phyloP scores from a whole-genome alignment of 345 rosid genomes.

The Gossypium sturtianum region DNA sequence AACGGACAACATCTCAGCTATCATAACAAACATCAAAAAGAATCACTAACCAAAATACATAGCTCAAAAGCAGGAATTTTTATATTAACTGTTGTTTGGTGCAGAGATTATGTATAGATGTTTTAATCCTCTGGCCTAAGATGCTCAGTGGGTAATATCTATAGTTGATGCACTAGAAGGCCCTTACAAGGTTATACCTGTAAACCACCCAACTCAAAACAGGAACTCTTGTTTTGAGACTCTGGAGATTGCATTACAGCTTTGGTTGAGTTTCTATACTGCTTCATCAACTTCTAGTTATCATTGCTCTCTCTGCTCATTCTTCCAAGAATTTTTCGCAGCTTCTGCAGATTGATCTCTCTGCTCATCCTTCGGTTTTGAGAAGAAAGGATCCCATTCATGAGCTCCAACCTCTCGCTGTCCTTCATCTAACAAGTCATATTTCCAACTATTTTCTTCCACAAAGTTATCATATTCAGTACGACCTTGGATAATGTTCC shows the following conservation, averaged over 20 bases:
- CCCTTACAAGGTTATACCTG: constrained; percentile 11
- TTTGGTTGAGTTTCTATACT: neutral
- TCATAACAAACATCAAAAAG: constrained; percentile 16
- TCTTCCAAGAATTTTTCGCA: constrained; percentile 86
- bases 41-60: constrained; percentile 14
- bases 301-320: constrained; percentile 61
- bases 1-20: constrained; percentile 11
- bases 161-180: constrained; percentile 12
- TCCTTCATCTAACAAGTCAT: constrained; percentile 73
- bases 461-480: constrained; percentile 72
- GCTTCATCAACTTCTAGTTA: constrained; percentile 11
- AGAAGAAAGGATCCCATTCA: constrained; percentile 95
- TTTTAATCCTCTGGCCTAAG: neutral
- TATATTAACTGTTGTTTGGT: constrained; percentile 4
- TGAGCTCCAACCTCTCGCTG: constrained; percentile 71
- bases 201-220: neutral
- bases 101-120: constrained; percentile 7
- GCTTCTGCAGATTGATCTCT: constrained; percentile 59
- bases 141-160: constrained; percentile 12
- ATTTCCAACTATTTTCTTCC: constrained; percentile 93
- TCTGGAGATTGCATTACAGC: neutral
- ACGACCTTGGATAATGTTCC: constrained; percentile 57
- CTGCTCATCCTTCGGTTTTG: constrained; percentile 68
- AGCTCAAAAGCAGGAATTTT: constrained; percentile 1
- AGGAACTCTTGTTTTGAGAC: neutral